phyloP scores from a whole-genome alignment of 1,139 yeast genomes.

The Hyphopichia buzzinii region DNA sequence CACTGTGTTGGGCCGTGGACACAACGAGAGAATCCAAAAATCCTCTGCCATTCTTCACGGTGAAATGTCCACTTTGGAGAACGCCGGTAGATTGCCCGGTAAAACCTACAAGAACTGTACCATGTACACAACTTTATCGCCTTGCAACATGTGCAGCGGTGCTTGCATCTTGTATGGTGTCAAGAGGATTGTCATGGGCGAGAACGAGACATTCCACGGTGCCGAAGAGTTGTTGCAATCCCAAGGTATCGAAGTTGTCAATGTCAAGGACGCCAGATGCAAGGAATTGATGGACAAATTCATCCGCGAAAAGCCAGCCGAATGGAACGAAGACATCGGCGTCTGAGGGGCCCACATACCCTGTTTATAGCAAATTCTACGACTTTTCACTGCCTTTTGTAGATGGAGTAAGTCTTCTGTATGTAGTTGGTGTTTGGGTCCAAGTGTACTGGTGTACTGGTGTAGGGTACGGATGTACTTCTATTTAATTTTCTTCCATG shows the following conservation, averaged over 20 bases:
- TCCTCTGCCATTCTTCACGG: conserved; percentile 82
- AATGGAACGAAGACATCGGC: conserved; percentile 92
- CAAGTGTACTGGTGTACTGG: not conserved
- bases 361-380: too few relatives aligned
- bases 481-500: too few relatives aligned
- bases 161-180: conserved; percentile 87
- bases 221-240: conserved; percentile 66
- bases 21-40: conserved; percentile 83
- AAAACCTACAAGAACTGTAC: conserved; percentile 65
- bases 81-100: conserved; percentile 82
- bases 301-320: conserved; percentile 71
- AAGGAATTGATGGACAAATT: conserved; percentile 71
- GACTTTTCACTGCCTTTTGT: too few relatives aligned
- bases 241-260: conserved; percentile 73
- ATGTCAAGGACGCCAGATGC: conserved; percentile 66
- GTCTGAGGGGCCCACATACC: too few relatives aligned
- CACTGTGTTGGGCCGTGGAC: conserved; percentile 78
- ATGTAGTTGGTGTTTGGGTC: too few relatives aligned
- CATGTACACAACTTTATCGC: conserved; percentile 88
- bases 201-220: conserved; percentile 75
- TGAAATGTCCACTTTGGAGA: conserved; percentile 83
- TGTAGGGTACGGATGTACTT: not conserved
- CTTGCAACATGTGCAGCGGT: conserved; percentile 94
- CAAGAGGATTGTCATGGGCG: conserved; percentile 84
- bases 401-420: too few relatives aligned